Conservation (phyloP, 352 stramenopile species). For the Pythium scleroteichum region DNA sequence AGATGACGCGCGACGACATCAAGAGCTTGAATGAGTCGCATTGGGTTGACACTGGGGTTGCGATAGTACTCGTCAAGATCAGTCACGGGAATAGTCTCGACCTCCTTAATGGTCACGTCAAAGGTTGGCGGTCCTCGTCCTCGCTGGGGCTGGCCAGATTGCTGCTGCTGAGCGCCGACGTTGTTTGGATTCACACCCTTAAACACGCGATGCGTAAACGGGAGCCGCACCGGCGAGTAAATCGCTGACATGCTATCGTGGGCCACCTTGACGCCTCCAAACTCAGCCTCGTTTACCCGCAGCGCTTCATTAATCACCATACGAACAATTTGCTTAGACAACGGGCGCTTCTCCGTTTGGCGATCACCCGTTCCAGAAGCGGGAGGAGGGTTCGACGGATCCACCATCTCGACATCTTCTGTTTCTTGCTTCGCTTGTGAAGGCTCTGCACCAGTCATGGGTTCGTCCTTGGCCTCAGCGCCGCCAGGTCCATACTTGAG, state of each 20-base stretch:
- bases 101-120: slow-evolving; percentile 68
- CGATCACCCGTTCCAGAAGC: slow-evolving; percentile 10
- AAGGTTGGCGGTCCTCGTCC: slow-evolving; percentile 54
- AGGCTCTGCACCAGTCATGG: slow-evolving; percentile 32
- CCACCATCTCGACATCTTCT: slow-evolving; percentile 51
- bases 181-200: slow-evolving; percentile 54
- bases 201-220: slow-evolving; percentile 55
- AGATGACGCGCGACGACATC: slow-evolving; percentile 71
- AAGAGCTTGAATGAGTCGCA: slow-evolving; percentile 66
- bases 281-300: slow-evolving; percentile 50
- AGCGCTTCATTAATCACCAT: slow-evolving; percentile 64
- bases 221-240: slow-evolving; percentile 51
- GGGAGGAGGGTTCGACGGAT: slow-evolving; percentile 18
- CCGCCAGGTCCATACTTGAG: slow-evolving; percentile 53
- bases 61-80: slow-evolving; percentile 49
- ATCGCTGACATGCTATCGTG: slow-evolving; percentile 66
- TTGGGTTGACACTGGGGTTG: slow-evolving; percentile 58
- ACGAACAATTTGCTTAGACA: slow-evolving; percentile 53
- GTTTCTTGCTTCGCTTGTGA: slow-evolving; percentile 28
- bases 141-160: slow-evolving; percentile 1
- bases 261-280: slow-evolving; percentile 56
- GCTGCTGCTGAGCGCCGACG: slow-evolving; percentile 19
- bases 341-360: slow-evolving; percentile 25
- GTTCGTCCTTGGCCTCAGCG: slow-evolving; percentile 37
- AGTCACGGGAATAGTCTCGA: slow-evolving; percentile 54